phyloP scores from a whole-genome alignment of 345 rosid species.

The Corchorus olitorius region DNA sequence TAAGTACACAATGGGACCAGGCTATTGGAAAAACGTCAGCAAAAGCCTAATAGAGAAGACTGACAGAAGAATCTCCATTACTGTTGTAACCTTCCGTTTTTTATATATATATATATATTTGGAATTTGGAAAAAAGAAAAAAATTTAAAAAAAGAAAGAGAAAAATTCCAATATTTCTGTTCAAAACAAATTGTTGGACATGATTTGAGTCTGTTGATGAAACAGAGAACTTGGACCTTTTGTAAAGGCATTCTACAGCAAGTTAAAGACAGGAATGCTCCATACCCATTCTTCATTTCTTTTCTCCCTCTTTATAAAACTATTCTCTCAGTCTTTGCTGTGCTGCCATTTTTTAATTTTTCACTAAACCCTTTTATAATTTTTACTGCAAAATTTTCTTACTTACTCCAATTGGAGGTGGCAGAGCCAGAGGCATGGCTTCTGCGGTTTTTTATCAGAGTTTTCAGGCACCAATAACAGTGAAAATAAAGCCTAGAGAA shows the following conservation, averaged over 20 bases:
- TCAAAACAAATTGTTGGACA: conserved; percentile 41
- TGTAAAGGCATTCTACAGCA: conserved; percentile 36
- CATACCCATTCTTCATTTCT: conserved; percentile 41
- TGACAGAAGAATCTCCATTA: conserved; percentile 71
- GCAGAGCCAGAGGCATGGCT: conserved; percentile 46
- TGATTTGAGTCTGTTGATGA: conserved; percentile 49
- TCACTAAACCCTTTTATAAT: neutral
- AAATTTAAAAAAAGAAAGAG: conserved; percentile 10
- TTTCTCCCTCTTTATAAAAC: conserved; percentile 16
- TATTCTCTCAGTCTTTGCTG: conserved; percentile 18
- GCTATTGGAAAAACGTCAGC: conserved; percentile 38
- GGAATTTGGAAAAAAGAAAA: neutral
- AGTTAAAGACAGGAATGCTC: conserved; percentile 60
- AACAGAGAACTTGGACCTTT: conserved; percentile 63
- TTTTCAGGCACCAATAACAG: conserved; percentile 43
- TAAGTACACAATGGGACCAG: conserved; percentile 43
- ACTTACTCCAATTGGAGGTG: conserved; percentile 34
- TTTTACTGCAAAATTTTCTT: conserved; percentile 14
- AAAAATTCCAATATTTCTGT: conserved; percentile 36
- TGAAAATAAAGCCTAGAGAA: conserved; percentile 44
- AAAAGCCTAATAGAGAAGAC: conserved; percentile 39
- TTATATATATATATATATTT: conserved; percentile 15
- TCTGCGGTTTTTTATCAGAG: conserved; percentile 45
- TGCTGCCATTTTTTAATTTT: conserved; percentile 20
- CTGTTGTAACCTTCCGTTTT: conserved; percentile 49